Evolutionary conservation across 2,329 filamentous ascomycete species (phyloP).

Genomic region (Ceratocystiopsis minuta): DNA sequence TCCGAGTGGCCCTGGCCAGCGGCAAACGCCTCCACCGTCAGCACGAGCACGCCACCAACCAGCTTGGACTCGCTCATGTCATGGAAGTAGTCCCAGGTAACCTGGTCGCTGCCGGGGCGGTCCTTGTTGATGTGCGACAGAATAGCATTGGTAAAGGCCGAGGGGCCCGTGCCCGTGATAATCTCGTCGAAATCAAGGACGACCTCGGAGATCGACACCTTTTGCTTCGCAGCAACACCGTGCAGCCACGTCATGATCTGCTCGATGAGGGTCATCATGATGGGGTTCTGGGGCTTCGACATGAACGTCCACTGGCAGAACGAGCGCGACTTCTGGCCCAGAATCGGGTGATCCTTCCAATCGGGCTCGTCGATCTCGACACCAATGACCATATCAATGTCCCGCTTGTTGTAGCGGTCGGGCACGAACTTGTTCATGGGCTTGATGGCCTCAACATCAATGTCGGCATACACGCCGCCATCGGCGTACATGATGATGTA

Average conservation of each 20-base stretch:
- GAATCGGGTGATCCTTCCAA: slow-evolving; percentile 43
- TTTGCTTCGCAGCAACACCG: slow-evolving; percentile 38
- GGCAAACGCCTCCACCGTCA: slow-evolving; percentile 55
- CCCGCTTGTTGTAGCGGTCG: slow-evolving; percentile 39
- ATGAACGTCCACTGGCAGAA: slow-evolving; percentile 66
- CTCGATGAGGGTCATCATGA: slow-evolving; percentile 51
- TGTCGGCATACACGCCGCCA: slow-evolving; percentile 33
- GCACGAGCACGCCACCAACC: slow-evolving; percentile 44
- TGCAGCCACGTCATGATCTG: slow-evolving; percentile 50
- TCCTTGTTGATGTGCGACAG: slow-evolving; percentile 42
- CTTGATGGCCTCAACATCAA: slow-evolving; percentile 24
- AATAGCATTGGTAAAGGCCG: slow-evolving; percentile 49
- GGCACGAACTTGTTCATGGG: slow-evolving; percentile 36
- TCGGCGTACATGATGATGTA: slow-evolving; percentile 52
- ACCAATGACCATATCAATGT: slow-evolving; percentile 53
- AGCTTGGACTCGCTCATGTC: slow-evolving; percentile 47
- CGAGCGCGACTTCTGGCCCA: slow-evolving; percentile 49
- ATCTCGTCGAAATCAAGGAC: slow-evolving; percentile 53
- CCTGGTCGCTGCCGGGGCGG: slow-evolving; percentile 18
- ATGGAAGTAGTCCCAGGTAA: slow-evolving; percentile 49
- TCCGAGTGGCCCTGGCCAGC: slow-evolving; percentile 58
- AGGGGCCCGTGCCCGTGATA: slow-evolving; percentile 54
- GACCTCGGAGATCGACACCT: slow-evolving; percentile 40
- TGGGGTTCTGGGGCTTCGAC: slow-evolving; percentile 45
- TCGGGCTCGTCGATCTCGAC: slow-evolving; percentile 54